Base-by-base conservation (phyloP, 495 filamentous ascomycete species). In the Hypoxylon rickii region DNA sequence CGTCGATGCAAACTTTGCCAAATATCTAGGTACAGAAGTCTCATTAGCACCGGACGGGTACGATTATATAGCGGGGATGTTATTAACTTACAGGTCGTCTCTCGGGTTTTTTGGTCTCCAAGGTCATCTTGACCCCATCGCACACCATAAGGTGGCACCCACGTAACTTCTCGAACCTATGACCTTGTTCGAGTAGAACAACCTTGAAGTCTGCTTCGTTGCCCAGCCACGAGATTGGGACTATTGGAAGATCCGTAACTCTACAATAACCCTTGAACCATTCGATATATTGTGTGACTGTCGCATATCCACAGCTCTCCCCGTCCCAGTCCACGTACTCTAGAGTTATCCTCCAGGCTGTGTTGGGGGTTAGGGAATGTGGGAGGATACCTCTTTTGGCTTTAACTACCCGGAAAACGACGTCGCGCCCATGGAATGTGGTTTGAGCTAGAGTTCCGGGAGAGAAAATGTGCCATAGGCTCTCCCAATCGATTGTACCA, bases 251-350 rank as follows among this genome's bases (percentile, higher is more conserved):
- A 1, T 65, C 58, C 0, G 56, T 75, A 56, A 87, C 86, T 1
- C 72, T 63, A 1, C 44, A 57, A 4, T 77, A 81, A 3, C 84
- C 84, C 3, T 59, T 51, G 55, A 78, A 88, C 1, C 32, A 10
- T 1, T 51, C 44, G 24, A 87, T 77, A 1, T 21, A 42, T 13
- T 77, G 66, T 0, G 55, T 56, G 1, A 66, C 45, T 13, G 61
- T 64, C 13, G 59, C 56, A 4, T 68, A 70, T 1, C 86, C 83
- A 44, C 84, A 83, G 0, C 55, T 61, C 2, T 71, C 67, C 1
- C 86, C 85, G 52, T 87, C 76, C 55, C 76, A 85, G 49, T 86
- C 82, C 20, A 86, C 67, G 44, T 78, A 79, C 26, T 75, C 62
- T 26, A 65, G 55, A 0, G 20, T 31, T n/a, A 78, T 39, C 1